Conservation (phyloP, 331 rosid species). For the Saraca asoca region DNA sequence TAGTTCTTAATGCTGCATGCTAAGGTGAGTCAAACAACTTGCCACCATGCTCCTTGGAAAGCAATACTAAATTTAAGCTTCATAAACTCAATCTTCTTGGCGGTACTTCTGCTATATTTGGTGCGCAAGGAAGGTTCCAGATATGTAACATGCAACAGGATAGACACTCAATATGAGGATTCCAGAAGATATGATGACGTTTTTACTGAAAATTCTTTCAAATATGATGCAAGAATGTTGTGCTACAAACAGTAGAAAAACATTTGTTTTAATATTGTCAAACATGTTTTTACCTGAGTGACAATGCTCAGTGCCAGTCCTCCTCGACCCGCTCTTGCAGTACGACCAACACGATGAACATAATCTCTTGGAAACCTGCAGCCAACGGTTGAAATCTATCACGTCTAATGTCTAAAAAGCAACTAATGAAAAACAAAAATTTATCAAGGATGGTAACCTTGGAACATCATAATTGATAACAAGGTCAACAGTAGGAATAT, state of each 20-base stretch:
- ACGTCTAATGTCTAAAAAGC: constrained; percentile 6
- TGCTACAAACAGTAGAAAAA: constrained; percentile 13
- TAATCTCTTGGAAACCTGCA: constrained; percentile 81
- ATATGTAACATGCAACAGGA: not conserved
- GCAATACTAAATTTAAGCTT: too few species aligned
- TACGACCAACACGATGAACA: constrained; percentile 93
- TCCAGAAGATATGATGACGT: not conserved
- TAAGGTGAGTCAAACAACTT: not conserved
- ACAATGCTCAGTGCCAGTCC: constrained; percentile 82
- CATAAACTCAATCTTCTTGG: too few species aligned
- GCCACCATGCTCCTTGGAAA: too few species aligned
- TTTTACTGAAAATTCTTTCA: not conserved
- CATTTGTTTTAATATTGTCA: not conserved
- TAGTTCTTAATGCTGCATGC: not conserved
- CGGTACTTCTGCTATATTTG: too few species aligned
- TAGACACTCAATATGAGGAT: not conserved
- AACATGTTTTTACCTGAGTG: constrained; percentile 53
- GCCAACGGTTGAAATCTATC: constrained; percentile 22
- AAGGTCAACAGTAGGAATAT: constrained; percentile 92
- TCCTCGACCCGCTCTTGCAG: constrained; percentile 93
- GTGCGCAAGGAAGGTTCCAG: not conserved
- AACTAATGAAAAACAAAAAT: constrained; percentile 20
- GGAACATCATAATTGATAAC: constrained; percentile 90
- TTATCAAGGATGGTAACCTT: constrained; percentile 48
- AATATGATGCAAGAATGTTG: not conserved